Evolutionary conservation across 768 basidiomycete genomes (phyloP), one percentile per base, ranked within the genome.

Genomic region (Neoboletus magnificus): DNA sequence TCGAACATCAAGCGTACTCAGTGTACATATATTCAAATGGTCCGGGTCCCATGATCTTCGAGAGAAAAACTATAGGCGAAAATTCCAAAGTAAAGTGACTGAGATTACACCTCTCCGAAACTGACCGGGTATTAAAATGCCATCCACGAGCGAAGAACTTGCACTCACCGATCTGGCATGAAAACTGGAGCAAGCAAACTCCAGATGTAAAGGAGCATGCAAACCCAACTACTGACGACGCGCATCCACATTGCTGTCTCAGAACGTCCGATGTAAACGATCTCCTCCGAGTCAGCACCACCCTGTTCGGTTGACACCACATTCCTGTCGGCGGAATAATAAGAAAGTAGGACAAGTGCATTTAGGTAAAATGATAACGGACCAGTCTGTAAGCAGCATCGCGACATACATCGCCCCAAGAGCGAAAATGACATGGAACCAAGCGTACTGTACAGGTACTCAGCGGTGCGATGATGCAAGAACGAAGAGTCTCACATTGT

Each of bases 211-310:
- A 93, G 72, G 40, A 86, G 53, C 73, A 93, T 87, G 71, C 93
- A 98, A 25, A 96, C 81, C 96, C 96, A 99, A 60, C 91, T 91
- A 30, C 92, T 94, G 44, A 98, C 90, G 32, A 98, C 83, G 5
- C 97, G 79, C 92, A 98, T 98, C 97, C 97, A 99, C 96, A 99
- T 98, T 4, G 97, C 94, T 10, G 90, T 87, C 69, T 94, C 91
- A 5, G 93, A 95, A 36, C 94, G 85, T 18, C 97, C 97, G 46
- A 98, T 98, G 71, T 93, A 91, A 37, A 98, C 87, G 58, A 89
- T 84, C 41, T 82, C 75, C 52, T 83, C 78, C n/a, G 83, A 79
- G 57, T 84, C 79, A 0, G 66, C 68, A 42, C 77, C 71, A 9
- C 76, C 77, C 37, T 63, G 82, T 44, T 75, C 71, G 61, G 82